Evolutionary conservation across 345 rosid species (phyloP), one percentile per base, ranked within the genome.

Genomic region (Streptanthus diversifolius): DNA sequence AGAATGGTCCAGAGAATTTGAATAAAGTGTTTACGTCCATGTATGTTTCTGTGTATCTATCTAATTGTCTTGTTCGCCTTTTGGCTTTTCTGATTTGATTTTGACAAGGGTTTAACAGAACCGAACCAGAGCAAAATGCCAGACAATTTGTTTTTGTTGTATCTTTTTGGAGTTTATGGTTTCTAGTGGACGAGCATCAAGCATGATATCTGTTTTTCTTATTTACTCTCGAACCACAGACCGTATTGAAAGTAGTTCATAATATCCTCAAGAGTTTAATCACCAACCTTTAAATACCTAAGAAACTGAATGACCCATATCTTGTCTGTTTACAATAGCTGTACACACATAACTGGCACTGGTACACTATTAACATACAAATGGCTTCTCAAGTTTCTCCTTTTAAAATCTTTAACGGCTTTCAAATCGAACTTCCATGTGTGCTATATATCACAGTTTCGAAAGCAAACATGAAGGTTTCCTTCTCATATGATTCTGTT

Each of bases 21-120:
- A 75, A 68, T 75, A 75, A 75, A 68, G 51, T 61, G 49, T 61
- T 75, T 43, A 66, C 61, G 12, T 68, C 7, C 64, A 33, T 75
- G 64, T 53, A 41, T 59, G 9, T 32, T 68, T n/a, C 0, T 33
- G 54, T 74, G 35, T 48, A 57, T 25, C 30, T 51, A 22, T 59
- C 1, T 47, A 9, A 13, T 14, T 56, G 57, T 7, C 48, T 12
- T 13, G 33, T 15, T 10, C 8, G 5, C 13, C 66, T 3, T 56
- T 45, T 45, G 33, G 30, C 33, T 14, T 24, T 45, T 63, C 30
- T 63, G 18, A 44, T 32, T 14, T 62, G 32, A 71, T 58, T 58
- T 11, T 68, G 43, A 30, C 3, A 14, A 69, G 24, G 35, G 29
- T 57, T 19, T 13, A 30, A 19, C 24, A 24, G 29, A 36, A 60